Evolutionary conservation across 495 filamentous ascomycete species (phyloP), one percentile per base, ranked within the genome.

Genomic region (Aspergillus saccharolyticus): DNA sequence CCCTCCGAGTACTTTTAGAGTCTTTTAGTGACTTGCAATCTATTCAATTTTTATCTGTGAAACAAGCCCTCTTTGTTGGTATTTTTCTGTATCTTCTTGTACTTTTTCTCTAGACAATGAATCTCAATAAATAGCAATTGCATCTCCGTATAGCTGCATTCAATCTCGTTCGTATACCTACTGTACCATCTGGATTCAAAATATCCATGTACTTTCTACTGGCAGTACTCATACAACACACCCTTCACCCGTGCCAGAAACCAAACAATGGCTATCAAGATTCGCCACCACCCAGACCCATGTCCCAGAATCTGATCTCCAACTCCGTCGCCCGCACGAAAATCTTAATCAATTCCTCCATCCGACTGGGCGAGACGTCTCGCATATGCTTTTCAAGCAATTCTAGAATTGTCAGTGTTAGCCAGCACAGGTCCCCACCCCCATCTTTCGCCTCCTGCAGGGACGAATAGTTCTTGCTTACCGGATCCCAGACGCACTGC

Each of bases 241-340:
- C 7, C 14, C 7, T 10, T 39, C 7, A 39, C 2, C 14, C 33
- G 33, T n/a, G n/a, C n/a, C n/a, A n/a, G n/a, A n/a, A n/a, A n/a
- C n/a, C n/a, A n/a, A n/a, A n/a, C n/a, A n/a, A n/a, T 24, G 12
- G 15, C 22, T 30, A 50, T 6, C n/a, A 28, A 18, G n/a, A 28
- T 50, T 50, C 22, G 47, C 47, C 47, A 50, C 71, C 74, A 50
- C 71, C 74, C 44, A 81, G 44, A 10, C 89, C 85, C 85, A 95
- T 94, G 52, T 91, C 84, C 91, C 91, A 95, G 72, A 96, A 95
- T 1, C 82, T 86, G 62, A 85, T 86, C 71, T 96, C 91, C 81
- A 96, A 85, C 83, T 95, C 90, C 3, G 90, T 96, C 21, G 89
- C 89, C 60, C 89, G 87, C 47, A 91, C 82, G 67, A 96, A 96